phyloP scores from a whole-genome alignment of 352 stramenopile species.

The Peronospora farinosa region DNA sequence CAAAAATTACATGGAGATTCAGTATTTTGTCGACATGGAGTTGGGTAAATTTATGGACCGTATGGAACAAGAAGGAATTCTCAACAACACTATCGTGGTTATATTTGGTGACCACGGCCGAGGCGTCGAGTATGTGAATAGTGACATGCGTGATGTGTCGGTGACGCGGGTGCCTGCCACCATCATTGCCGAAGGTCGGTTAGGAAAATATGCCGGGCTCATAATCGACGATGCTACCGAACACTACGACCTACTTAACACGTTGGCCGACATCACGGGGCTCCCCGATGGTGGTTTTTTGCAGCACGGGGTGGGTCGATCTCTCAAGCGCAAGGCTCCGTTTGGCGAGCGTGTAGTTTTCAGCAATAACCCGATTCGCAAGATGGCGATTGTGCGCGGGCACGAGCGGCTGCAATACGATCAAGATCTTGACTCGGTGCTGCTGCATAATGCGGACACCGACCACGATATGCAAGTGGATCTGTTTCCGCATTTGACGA shows the following conservation, averaged over 20 bases:
- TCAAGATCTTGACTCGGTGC: background rate
- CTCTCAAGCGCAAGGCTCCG: constrained; percentile 8
- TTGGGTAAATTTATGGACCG: constrained; percentile 9
- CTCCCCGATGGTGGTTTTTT: constrained; percentile 4
- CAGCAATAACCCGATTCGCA: constrained; percentile 8
- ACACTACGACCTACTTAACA: constrained; percentile 18
- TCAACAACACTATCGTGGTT: constrained; percentile 9
- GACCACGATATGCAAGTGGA: constrained; percentile 11
- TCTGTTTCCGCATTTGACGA: constrained; percentile 3
- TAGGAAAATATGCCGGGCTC: constrained; percentile 2
- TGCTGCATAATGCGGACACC: constrained; percentile 8
- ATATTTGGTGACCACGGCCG: constrained; percentile 4
- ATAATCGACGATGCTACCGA: constrained; percentile 12
- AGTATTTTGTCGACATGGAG: constrained; percentile 7
- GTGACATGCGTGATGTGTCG: constrained; percentile 4
- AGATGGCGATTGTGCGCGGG: constrained; percentile 13
- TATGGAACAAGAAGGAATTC: constrained; percentile 7
- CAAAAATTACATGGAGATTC: constrained; percentile 6
- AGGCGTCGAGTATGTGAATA: background rate
- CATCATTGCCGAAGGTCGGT: constrained; percentile 11
- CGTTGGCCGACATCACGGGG: constrained; percentile 10
- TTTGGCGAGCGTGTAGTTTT: constrained; percentile 3
- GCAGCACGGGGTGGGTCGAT: constrained; percentile 10
- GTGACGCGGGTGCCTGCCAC: constrained; percentile 4
- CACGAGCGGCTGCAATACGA: constrained; percentile 11